Base-by-base conservation (phyloP, 768 basidiomycete species). In the Tubosaeta brunneosetosa region DNA sequence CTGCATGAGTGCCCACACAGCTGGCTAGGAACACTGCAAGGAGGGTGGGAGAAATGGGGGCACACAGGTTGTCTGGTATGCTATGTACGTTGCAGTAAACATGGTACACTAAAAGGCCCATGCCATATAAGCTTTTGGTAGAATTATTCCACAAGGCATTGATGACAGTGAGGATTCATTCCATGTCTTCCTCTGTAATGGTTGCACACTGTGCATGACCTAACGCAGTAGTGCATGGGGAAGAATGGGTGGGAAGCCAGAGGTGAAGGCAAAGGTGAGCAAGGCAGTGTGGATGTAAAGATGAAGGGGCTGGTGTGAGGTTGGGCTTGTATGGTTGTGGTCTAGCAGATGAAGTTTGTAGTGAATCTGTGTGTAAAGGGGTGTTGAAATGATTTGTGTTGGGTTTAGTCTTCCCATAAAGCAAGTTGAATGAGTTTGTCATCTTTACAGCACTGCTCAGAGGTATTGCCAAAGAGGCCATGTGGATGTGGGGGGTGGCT, bases 71-170 rank as follows among this genome's bases (percentile, higher is more conserved):
- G 41, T 81, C 77, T 2, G 69, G 53, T 1, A 77, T 60, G 7
- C 31, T 25, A 3, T 54, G 49, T 0, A 36, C 4, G 50, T 81
- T 73, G 47, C 77, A 78, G 48, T 70, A 77, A 0, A 71, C 61
- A 37, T 79, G 77, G 43, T 42, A 80, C 0, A 63, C 50, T 0
- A 76, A 60, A 0, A 80, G 61, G 1, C 77, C 74, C 0, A 71
- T 53, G 0, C 72, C 73, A 51, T 80, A 78, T 0, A 69, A 59
- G 19, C 66, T 64, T 1, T 54, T 44, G 0, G 76, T 79, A 13
- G 57, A 50, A 1, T 64, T 55, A 0, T 59, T 63, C 69, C 68
- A 76, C 9, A 0, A 63, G 0, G 40, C 34, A 1, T 29, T 32
- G 4, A 73, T 56, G 3, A 34, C 13, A 10, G 4, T 3, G 9